Percentiles rank a stretch among this genome's conserved stretches.
Evolutionary conservation across 345 rosid genomes (phyloP).

Genomic region (Moricandia arvensis): DNA sequence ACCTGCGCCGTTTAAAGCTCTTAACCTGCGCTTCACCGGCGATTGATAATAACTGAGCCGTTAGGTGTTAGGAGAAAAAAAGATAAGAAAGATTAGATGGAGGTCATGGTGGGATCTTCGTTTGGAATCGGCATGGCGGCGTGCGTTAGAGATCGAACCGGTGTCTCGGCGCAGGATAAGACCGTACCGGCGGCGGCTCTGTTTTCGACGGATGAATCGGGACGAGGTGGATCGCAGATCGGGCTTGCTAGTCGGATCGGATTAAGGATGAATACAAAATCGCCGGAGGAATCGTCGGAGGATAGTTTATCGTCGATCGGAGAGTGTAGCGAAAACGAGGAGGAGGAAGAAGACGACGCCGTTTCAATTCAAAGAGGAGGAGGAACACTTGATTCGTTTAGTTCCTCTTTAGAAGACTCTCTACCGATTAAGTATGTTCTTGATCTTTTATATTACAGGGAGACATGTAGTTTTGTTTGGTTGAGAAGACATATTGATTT

Average conservation of each 20-base stretch:
- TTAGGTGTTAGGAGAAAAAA: too few species aligned
- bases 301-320: slow-evolving; percentile 1
- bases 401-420: slow-evolving; percentile 59
- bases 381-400: slow-evolving; percentile 37
- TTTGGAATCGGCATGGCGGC: slow-evolving; percentile 44
- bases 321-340: background rate
- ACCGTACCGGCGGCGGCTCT: slow-evolving; percentile 20
- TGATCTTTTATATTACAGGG: background rate
- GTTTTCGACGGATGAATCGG: slow-evolving; percentile 8
- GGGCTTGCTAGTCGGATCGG: background rate
- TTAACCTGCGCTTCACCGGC: too few species aligned
- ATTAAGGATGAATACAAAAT: background rate
- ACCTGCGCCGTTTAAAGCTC: too few species aligned
- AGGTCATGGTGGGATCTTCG: slow-evolving; percentile 57
- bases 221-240: background rate
- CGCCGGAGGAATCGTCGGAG: background rate
- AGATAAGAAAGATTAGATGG: slow-evolving; percentile 39
- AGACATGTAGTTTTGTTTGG: background rate
- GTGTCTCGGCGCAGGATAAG: slow-evolving; percentile 41
- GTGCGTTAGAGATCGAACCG: slow-evolving; percentile 38
- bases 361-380: slow-evolving; percentile 30
- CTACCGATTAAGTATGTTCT: slow-evolving; percentile 61
- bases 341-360: slow-evolving; percentile 37
- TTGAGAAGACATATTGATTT: background rate
- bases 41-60: too few species aligned